Conservation (phyloP, 768 basidiomycete genomes). For the Mycena olivaceomarginata region DNA sequence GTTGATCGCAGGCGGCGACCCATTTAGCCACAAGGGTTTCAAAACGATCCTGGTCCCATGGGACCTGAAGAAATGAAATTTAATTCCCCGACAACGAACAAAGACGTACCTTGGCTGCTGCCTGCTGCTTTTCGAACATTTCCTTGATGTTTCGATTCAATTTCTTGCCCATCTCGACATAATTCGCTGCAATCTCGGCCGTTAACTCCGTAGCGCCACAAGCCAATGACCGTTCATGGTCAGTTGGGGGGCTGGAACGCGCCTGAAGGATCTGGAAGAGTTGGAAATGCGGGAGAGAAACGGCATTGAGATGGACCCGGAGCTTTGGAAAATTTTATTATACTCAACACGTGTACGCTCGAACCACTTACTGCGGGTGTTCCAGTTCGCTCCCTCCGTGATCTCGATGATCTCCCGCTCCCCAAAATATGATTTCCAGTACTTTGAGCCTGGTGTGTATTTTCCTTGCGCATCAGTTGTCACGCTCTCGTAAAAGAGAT, state of each 20-base stretch:
- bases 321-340: not conserved
- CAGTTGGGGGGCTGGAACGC: not conserved
- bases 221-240: slow-evolving; percentile 14
- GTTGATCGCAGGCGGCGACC: slow-evolving; percentile 29
- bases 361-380: slow-evolving; percentile 14
- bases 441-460: not conserved
- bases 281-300: not conserved
- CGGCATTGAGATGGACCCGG: not conserved
- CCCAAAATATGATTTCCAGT: slow-evolving; percentile 15
- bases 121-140: slow-evolving; percentile 23
- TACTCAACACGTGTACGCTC: not conserved
- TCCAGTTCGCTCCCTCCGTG: not conserved
- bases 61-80: slow-evolving; percentile 8
- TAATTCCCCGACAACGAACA: no score
- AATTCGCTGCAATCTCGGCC: not conserved
- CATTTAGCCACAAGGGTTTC: slow-evolving; percentile 25
- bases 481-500: slow-evolving; percentile 16
- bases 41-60: slow-evolving; percentile 29
- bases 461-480: not conserved
- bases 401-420: slow-evolving; percentile 13
- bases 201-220: slow-evolving; percentile 2
- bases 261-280: slow-evolving; percentile 5
- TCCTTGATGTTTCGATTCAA: not conserved
- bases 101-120: not conserved
- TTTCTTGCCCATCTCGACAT: not conserved